These are phyloP conservation scores for Thraustochytrium sp. DNA, from an alignment of 352 stramenopile species.

Conservation along the genomic window DNA sequence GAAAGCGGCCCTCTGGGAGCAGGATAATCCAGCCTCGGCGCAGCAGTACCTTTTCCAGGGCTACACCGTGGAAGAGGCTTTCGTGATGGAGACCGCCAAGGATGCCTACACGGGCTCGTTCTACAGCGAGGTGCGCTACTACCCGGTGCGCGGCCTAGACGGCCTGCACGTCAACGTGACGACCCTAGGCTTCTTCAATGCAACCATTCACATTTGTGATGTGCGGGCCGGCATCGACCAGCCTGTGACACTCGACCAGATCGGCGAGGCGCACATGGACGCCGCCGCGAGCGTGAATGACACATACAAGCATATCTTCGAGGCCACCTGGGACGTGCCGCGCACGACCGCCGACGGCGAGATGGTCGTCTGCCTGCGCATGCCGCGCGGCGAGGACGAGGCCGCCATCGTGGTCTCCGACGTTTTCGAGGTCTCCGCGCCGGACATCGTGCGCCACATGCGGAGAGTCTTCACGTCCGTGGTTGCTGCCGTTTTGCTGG, in stretches of 20 bases:
- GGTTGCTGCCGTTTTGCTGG: neutral
- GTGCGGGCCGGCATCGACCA: neutral
- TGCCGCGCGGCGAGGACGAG: neutral
- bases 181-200: neutral
- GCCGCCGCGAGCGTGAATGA: neutral
- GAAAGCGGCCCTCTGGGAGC: neutral
- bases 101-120: neutral
- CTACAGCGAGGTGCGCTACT: neutral
- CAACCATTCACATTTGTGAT: conserved; percentile 18
- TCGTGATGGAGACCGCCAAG: neutral
- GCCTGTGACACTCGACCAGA: neutral
- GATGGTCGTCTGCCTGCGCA: neutral
- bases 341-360: neutral
- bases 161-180: neutral
- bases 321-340: neutral
- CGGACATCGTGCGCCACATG: neutral
- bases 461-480: neutral
- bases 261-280: neutral
- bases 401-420: neutral
- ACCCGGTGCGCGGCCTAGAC: neutral
- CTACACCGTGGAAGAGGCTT: conserved; percentile 9
- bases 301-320: neutral
- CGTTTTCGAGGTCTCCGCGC: neutral
- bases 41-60: neutral
- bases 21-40: neutral